These are phyloP conservation scores for Lophiostoma macrostomum DNA, from an alignment of 495 filamentous ascomycete genomes.

Conservation along the genomic window DNA sequence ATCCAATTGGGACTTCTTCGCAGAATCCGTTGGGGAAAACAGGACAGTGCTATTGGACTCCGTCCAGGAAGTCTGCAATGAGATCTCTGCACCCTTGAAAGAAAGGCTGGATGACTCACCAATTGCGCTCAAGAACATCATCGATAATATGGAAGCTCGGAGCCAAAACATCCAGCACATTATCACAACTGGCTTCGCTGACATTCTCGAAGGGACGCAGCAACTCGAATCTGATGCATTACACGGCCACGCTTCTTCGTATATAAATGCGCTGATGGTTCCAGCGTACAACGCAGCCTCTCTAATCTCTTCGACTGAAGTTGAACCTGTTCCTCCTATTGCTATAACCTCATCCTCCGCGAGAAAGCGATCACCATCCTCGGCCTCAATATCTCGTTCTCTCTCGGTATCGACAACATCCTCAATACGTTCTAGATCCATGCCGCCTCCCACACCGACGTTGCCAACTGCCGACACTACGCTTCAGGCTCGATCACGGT, in stretches of 20 bases:
- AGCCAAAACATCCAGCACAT: constrained; percentile 5
- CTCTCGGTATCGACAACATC: neutral
- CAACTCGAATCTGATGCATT: constrained; percentile 15
- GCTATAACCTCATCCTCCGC: no score
- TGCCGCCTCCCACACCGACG: no score
- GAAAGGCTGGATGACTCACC: neutral
- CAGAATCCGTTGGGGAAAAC: constrained; percentile 4
- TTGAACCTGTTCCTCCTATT: no score
- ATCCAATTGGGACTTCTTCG: constrained; percentile 19
- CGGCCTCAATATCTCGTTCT: no score
- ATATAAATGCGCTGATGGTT: constrained; percentile 20
- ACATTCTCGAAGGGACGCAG: constrained; percentile 18
- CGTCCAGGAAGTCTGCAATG: constrained; percentile 7
- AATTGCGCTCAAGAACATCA: constrained; percentile 6
- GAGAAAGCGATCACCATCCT: no score
- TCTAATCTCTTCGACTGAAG: neutral
- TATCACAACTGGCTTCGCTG: constrained; percentile 12
- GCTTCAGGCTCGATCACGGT: no score
- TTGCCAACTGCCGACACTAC: no score
- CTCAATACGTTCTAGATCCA: no score
- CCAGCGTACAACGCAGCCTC: constrained; percentile 16
- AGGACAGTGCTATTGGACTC: constrained; percentile 9
- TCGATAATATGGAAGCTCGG: constrained; percentile 1
- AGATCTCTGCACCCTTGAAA: neutral
- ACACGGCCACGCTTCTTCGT: constrained; percentile 16